Conservation (phyloP, 2,329 filamentous ascomycete genomes). For the Diplodia corticola region DNA sequence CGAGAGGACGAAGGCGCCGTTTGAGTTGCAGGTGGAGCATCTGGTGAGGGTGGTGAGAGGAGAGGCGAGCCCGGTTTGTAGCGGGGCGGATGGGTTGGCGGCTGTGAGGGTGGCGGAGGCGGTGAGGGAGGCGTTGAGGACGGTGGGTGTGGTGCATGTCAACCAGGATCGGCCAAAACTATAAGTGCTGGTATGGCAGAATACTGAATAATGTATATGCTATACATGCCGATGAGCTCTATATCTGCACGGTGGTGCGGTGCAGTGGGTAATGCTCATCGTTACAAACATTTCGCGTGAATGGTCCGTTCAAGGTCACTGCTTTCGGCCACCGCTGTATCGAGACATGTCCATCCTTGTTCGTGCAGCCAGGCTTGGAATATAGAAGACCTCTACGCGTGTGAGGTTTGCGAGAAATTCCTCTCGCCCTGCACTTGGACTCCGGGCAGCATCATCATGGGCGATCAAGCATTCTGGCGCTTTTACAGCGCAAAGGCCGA, state of each 20-base stretch:
- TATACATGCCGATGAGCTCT: background rate
- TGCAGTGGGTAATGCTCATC: background rate
- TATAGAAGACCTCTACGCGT: too few relatives aligned
- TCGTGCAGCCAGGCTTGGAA: too few relatives aligned
- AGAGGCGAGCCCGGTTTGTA: constrained; percentile 48
- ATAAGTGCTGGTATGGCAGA: background rate
- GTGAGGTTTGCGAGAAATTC: too few relatives aligned
- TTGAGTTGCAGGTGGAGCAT: constrained; percentile 55
- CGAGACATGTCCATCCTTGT: too few relatives aligned
- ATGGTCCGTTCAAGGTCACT: too few relatives aligned
- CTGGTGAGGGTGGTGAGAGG: constrained; percentile 53
- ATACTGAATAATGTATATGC: background rate
- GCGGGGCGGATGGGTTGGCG: constrained; percentile 51
- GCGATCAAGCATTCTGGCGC: too few relatives aligned
- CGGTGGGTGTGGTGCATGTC: constrained; percentile 26
- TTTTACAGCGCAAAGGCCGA: too few relatives aligned
- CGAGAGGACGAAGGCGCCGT: constrained; percentile 43
- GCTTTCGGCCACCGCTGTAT: too few relatives aligned
- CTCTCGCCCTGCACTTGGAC: too few relatives aligned
- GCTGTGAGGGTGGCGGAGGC: constrained; percentile 57
- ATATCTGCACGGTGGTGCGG: background rate
- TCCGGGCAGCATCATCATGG: too few relatives aligned
- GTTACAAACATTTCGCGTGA: background rate
- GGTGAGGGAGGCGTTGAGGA: constrained; percentile 48
- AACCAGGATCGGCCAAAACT: background rate